Evolutionary conservation across 495 filamentous ascomycete genomes (phyloP).

Genomic region (Aspergillus cavernicola): DNA sequence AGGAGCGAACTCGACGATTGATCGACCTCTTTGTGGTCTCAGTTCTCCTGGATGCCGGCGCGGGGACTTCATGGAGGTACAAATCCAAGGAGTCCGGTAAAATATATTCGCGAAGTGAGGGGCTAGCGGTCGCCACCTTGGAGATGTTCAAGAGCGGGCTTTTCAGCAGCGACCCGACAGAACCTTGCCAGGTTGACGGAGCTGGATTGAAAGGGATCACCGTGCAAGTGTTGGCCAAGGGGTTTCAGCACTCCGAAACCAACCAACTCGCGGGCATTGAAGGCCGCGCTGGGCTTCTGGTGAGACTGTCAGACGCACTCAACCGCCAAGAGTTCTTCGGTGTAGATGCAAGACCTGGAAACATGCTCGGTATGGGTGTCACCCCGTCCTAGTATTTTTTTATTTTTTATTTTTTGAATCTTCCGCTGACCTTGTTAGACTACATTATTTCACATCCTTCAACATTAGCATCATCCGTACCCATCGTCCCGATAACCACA

Average conservation of each 20-base stretch:
- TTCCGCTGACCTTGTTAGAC: slow-evolving; percentile 49
- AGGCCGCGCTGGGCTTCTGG: slow-evolving; percentile 76
- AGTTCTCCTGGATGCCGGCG: slow-evolving; percentile 65
- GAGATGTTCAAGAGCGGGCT: slow-evolving; percentile 98
- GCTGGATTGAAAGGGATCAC: slow-evolving; percentile 73
- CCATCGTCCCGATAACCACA: slow-evolving; percentile 85
- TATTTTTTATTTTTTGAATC: not conserved
- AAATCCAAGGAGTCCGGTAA: slow-evolving; percentile 87
- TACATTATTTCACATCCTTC: slow-evolving; percentile 88
- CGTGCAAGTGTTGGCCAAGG: slow-evolving; percentile 67
- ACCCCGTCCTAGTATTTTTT: not conserved
- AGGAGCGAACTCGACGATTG: slow-evolving; percentile 60
- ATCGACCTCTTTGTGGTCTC: slow-evolving; percentile 68
- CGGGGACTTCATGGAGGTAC: slow-evolving; percentile 70
- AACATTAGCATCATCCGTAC: slow-evolving; percentile 79
- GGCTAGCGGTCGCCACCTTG: slow-evolving; percentile 86
- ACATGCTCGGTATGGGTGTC: slow-evolving; percentile 75
- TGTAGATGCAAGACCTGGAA: slow-evolving; percentile 78
- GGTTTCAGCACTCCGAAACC: slow-evolving; percentile 74
- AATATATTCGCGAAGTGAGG: slow-evolving; percentile 81
- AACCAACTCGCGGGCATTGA: slow-evolving; percentile 88
- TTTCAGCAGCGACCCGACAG: slow-evolving; percentile 77
- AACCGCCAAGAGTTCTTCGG: slow-evolving; percentile 85
- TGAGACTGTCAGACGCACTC: slow-evolving; percentile 71
- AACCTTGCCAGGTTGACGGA: slow-evolving; percentile 88